Conservation (phyloP, 768 basidiomycete species). For the Hydnomerulius pinastri region DNA sequence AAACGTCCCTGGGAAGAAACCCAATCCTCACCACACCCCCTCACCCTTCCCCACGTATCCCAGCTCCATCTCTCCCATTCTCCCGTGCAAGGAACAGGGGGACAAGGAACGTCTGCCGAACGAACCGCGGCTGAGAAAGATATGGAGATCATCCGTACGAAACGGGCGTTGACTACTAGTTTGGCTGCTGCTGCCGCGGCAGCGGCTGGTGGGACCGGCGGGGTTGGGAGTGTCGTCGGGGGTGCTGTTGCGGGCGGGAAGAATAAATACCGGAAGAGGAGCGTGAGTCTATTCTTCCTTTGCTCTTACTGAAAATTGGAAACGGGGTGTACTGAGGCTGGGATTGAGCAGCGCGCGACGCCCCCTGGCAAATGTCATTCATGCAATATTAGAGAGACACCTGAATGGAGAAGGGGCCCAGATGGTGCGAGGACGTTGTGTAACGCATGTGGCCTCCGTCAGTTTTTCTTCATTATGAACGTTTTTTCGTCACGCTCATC, state of each 20-base stretch:
- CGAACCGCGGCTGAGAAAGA: conserved; percentile 77
- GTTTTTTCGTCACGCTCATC: neutral
- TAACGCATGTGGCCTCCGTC: conserved; percentile 85
- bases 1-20: conserved; percentile 81
- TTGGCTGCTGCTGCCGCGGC: conserved; percentile 51
- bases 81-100: conserved; percentile 5
- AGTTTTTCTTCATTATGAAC: conserved; percentile 4
- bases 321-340: conserved; percentile 28
- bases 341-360: conserved; percentile 66
- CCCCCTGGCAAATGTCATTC: conserved; percentile 88
- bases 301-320: neutral
- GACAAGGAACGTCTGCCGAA: conserved; percentile 35
- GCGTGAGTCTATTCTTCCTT: conserved; percentile 53
- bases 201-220: conserved; percentile 34
- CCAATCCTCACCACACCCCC: conserved; percentile 12
- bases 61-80: conserved; percentile 25
- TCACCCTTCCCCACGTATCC: conserved; percentile 21
- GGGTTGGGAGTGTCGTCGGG: conserved; percentile 30
- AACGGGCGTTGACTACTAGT: conserved; percentile 70
- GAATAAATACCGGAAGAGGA: conserved; percentile 83
- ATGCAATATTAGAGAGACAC: conserved; percentile 84
- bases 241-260: conserved; percentile 40
- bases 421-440: conserved; percentile 84
- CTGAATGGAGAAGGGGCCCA: conserved; percentile 86
- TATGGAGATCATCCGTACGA: conserved; percentile 82